These are phyloP conservation scores for Trichoderma pleuroti DNA, from an alignment of 2,329 filamentous ascomycete species.

Conservation along the genomic window DNA sequence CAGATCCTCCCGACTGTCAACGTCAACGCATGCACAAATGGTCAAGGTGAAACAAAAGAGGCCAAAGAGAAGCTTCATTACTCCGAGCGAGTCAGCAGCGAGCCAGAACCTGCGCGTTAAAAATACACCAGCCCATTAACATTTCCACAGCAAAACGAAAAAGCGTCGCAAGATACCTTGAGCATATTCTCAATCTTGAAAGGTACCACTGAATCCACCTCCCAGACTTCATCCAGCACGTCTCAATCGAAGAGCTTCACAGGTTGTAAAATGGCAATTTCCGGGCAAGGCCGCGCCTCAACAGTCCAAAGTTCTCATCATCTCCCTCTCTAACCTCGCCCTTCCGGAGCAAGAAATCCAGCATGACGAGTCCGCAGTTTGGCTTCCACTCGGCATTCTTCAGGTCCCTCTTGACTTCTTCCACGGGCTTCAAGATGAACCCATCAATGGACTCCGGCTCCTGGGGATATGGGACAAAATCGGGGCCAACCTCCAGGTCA, in stretches of 20 bases:
- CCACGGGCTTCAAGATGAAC: conserved; percentile 29
- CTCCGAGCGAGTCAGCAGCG: neutral
- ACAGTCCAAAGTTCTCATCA: conserved; percentile 24
- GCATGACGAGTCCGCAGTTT: conserved; percentile 40
- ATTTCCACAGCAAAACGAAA: neutral
- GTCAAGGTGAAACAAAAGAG: neutral
- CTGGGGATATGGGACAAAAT: conserved; percentile 24
- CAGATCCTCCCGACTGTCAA: neutral
- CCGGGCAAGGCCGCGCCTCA: conserved; percentile 26
- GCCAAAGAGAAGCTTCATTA: neutral
- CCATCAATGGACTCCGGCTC: conserved; percentile 30
- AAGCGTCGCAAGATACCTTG: neutral
- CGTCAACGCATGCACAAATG: neutral
- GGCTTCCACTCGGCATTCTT: conserved; percentile 34
- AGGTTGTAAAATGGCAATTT: conserved; percentile 28
- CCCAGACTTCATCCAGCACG: neutral
- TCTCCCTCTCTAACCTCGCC: conserved; percentile 27
- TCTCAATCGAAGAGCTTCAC: neutral
- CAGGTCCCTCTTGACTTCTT: conserved; percentile 31
- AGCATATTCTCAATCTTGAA: neutral
- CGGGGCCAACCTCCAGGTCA: conserved; percentile 32
- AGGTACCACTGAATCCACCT: neutral
- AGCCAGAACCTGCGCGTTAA: neutral
- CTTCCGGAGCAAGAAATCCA: conserved; percentile 36
- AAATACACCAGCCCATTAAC: neutral